Evolutionary conservation across 1,139 yeast species (phyloP), one percentile per base, ranked within the genome.

Genomic region (Candida tunisiensis): DNA sequence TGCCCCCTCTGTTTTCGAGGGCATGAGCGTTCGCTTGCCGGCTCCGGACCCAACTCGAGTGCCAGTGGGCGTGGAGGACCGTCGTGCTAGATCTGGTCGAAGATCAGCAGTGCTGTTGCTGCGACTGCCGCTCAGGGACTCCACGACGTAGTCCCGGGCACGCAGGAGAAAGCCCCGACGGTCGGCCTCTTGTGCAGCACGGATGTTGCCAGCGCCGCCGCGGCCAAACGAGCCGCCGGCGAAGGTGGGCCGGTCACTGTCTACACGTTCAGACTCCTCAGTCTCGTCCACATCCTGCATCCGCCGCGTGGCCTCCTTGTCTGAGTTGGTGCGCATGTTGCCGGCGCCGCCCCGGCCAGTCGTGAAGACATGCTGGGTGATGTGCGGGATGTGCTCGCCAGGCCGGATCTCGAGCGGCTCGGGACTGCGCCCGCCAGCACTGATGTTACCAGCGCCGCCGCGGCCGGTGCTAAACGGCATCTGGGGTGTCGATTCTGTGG

Each of bases 281-380:
- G 37, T 45, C 3, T 55, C 65, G 28, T 72, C 83, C 3, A 74
- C 83, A 40, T 74, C 88, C 48, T 77, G 88, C 10, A 77, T 62
- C 38, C 60, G 64, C 33, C 88, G 58, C 4, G 82, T 64, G 28
- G 69, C 44, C 30, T 62, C 61, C 1, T 78, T 70, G 44, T 74
- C 73, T 25, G 60, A 62, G 47, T 75, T 75, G 36, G 36, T 62
- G 30, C 72, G 56, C 80, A 77, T 77, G 44, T 77, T 77, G 5
- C 91, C 91, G 27, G 69, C 73, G 2, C 91, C 91, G 7, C 91
- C 91, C 39, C 91, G 62, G 17, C 91, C 91, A 3, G 88, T 77
- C 16, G 80, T 64, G 40, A 70, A 68, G 20, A 65, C 63, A 16
- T 67, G 64, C 21, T 69, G 67, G 27, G 60, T 53, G 30, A 75